Conservation (phyloP, 345 rosid species). For the Combretum micranthum region DNA sequence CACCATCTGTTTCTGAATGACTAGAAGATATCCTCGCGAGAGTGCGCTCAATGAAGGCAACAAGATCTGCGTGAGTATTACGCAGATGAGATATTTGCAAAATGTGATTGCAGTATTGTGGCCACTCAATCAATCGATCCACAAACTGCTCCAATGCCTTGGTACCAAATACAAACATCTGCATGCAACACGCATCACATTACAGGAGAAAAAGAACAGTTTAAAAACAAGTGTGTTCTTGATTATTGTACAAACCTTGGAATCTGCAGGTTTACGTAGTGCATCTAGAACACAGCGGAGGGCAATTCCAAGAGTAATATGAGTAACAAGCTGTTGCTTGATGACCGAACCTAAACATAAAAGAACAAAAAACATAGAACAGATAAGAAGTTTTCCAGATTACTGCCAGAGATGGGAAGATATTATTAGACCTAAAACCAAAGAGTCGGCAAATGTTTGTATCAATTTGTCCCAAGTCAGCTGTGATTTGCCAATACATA, state of each 20-base stretch:
- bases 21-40: constrained; percentile 84
- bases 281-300: constrained; percentile 93
- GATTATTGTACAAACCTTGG: constrained; percentile 56
- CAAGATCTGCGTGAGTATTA: constrained; percentile 71
- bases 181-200: constrained; percentile 16
- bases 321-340: constrained; percentile 94
- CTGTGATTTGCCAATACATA: too few relatives aligned
- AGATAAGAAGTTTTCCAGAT: neutral
- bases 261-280: constrained; percentile 93
- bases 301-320: constrained; percentile 88
- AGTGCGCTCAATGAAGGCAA: constrained; percentile 76
- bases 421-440: too few relatives aligned
- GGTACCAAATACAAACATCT: constrained; percentile 98
- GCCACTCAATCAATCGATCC: constrained; percentile 94
- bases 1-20: constrained; percentile 61
- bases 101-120: constrained; percentile 96
- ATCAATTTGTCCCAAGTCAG: too few relatives aligned
- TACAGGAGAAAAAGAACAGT: constrained; percentile 5
- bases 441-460: too few relatives aligned
- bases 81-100: constrained; percentile 97
- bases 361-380: constrained; percentile 2
- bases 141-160: constrained; percentile 94
- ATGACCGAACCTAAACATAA: constrained; percentile 74
- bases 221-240: constrained; percentile 5
- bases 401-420: too few relatives aligned